These are phyloP conservation scores for Epichloe sylvatica DNA, from an alignment of 2,329 filamentous ascomycete genomes.

Conservation along the genomic window DNA sequence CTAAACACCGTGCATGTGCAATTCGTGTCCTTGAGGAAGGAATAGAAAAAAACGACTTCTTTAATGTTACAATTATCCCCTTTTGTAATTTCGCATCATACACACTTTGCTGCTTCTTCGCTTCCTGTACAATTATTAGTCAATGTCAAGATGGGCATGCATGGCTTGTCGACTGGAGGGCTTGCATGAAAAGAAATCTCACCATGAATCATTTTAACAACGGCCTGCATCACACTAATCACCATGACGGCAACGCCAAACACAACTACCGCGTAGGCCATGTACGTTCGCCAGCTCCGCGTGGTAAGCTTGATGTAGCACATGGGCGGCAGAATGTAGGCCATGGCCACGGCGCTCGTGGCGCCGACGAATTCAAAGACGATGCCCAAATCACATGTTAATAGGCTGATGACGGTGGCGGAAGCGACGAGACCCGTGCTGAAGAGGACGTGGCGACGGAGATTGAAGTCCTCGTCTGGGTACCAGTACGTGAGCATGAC, in stretches of 20 bases:
- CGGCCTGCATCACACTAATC: constrained; percentile 62
- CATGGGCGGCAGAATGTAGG: constrained; percentile 86
- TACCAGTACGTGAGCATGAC: constrained; percentile 82
- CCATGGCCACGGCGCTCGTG: constrained; percentile 83
- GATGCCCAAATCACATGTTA: constrained; percentile 85
- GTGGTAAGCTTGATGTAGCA: constrained; percentile 91
- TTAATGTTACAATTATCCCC: too few species aligned
- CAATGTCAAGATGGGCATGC: neutral
- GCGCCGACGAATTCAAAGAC: constrained; percentile 95
- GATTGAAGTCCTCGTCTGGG: constrained; percentile 59
- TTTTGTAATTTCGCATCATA: neutral
- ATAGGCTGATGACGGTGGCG: constrained; percentile 61
- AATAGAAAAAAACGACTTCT: too few species aligned
- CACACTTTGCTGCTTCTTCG: constrained; percentile 6
- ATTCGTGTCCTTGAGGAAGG: too few species aligned
- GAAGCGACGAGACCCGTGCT: constrained; percentile 69
- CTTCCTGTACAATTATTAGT: constrained; percentile 4
- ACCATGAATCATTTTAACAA: constrained; percentile 47
- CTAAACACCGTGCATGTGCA: neutral
- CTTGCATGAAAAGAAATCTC: neutral
- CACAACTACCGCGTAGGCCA: constrained; percentile 55
- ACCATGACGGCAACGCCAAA: constrained; percentile 73
- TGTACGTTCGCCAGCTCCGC: constrained; percentile 56
- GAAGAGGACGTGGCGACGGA: constrained; percentile 73
- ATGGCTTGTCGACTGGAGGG: too few species aligned